phyloP scores from a whole-genome alignment of 352 stramenopile species.

The Pythium aquatile region DNA sequence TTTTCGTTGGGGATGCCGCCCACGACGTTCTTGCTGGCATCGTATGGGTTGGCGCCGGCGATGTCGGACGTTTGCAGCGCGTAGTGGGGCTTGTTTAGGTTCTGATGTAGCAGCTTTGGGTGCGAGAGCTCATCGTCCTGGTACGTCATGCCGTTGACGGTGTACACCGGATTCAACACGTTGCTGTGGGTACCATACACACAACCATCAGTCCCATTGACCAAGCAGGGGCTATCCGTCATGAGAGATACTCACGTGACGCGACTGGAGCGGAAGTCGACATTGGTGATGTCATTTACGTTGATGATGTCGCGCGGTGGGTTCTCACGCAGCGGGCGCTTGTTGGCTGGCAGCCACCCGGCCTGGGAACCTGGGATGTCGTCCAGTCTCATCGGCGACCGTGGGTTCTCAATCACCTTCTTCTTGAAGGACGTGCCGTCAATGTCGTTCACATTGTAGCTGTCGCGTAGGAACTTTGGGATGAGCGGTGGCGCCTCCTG shows the following conservation, averaged over 20 bases:
- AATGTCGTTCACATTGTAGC: slow-evolving; percentile 74
- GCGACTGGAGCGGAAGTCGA: slow-evolving; percentile 66
- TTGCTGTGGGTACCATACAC: slow-evolving; percentile 35
- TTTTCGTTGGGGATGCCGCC: slow-evolving; percentile 57
- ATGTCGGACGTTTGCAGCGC: slow-evolving; percentile 65
- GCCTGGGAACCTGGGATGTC: slow-evolving; percentile 54
- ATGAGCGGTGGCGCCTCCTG: slow-evolving; percentile 39
- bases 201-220: not conserved
- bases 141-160: slow-evolving; percentile 58
- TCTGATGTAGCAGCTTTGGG: slow-evolving; percentile 42
- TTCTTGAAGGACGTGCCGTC: slow-evolving; percentile 53
- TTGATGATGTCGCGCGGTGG: slow-evolving; percentile 64
- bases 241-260: slow-evolving; percentile 47
- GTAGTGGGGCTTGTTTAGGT: slow-evolving; percentile 52
- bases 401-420: slow-evolving; percentile 42
- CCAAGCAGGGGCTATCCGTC: too few species aligned
- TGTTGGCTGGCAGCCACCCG: slow-evolving; percentile 57
- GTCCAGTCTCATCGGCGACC: slow-evolving; percentile 48
- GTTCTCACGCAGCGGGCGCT: slow-evolving; percentile 45
- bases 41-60: slow-evolving; percentile 46
- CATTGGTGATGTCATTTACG: slow-evolving; percentile 65
- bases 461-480: slow-evolving; percentile 70
- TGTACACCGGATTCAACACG: slow-evolving; percentile 74
- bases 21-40: slow-evolving; percentile 53
- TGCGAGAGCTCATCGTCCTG: slow-evolving; percentile 52